phyloP scores from a whole-genome alignment of 2,329 filamentous ascomycete genomes.

The Fusarium sp. region DNA sequence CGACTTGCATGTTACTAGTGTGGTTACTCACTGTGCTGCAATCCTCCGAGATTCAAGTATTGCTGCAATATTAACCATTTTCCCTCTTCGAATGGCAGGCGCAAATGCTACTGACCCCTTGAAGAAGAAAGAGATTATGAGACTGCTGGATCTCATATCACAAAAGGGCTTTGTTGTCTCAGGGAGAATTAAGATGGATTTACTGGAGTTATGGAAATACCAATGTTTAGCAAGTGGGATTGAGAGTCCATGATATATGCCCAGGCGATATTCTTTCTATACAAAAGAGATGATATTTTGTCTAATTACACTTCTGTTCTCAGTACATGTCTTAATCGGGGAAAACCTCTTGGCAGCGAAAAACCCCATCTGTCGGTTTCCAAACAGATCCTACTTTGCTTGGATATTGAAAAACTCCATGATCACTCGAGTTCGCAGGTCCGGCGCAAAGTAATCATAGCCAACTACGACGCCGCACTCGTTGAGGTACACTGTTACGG shows the following conservation, averaged over 20 bases:
- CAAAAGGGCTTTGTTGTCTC: constrained; percentile 41
- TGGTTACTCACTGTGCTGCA: background rate
- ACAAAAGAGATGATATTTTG: too few relatives aligned
- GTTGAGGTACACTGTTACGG: constrained; percentile 51
- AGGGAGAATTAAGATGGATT: constrained; percentile 33
- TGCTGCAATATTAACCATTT: constrained; percentile 35
- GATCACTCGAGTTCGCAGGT: constrained; percentile 43
- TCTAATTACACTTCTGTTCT: background rate
- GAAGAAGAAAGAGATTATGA: background rate
- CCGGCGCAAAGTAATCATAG: constrained; percentile 50
- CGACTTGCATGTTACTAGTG: background rate
- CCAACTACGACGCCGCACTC: constrained; percentile 50
- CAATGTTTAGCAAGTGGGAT: background rate
- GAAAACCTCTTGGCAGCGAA: background rate
- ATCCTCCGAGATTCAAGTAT: constrained; percentile 22
- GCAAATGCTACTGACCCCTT: background rate
- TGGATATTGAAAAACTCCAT: constrained; percentile 48
- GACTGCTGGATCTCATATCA: constrained; percentile 20
- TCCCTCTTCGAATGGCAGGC: constrained; percentile 42
- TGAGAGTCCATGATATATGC: fast-evolving
- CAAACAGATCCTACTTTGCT: background rate
- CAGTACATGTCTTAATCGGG: background rate
- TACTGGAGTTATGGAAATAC: constrained; percentile 37
- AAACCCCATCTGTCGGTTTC: background rate
- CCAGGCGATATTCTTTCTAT: fast-evolving